A percentile compares a stretch with the other conserved stretches of the same genome.
Evolutionary conservation across 345 rosid species (phyloP).

Genomic region (Eucalyptus marginata): DNA sequence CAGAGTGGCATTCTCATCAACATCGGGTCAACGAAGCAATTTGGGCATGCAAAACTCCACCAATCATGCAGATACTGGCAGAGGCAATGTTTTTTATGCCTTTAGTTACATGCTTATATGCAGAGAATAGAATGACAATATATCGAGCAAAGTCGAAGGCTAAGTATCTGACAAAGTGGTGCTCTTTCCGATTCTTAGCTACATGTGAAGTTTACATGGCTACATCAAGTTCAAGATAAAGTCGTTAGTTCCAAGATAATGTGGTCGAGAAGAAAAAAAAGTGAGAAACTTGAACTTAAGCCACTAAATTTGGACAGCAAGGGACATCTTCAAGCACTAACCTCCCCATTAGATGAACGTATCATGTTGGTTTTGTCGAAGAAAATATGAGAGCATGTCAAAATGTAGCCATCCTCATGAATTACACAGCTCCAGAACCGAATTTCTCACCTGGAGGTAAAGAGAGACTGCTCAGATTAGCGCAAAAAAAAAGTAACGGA

Average conservation of each 20-base stretch:
- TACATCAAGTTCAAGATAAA: not conserved
- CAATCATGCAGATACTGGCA: not conserved
- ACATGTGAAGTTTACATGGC: not conserved
- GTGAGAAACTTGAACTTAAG: not conserved
- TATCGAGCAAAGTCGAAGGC: not conserved
- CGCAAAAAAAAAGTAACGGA: not conserved
- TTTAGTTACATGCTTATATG: not conserved
- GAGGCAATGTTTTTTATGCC: not conserved
- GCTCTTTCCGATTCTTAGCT: not conserved
- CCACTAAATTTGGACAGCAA: not conserved
- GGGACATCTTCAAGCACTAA: not conserved
- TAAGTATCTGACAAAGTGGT: not conserved
- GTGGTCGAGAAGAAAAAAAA: not conserved
- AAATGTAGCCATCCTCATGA: not conserved
- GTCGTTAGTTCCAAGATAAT: accelerated
- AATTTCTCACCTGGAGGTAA: not conserved
- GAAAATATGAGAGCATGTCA: not conserved
- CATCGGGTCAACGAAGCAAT: not conserved
- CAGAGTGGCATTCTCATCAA: accelerated
- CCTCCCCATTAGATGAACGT: accelerated
- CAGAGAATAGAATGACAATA: not conserved
- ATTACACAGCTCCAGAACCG: not conserved
- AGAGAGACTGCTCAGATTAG: not conserved
- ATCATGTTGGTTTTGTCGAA: not conserved
- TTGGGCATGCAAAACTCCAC: not conserved